A percentile compares a stretch with the other conserved stretches of the same genome.
Evolutionary conservation across 768 basidiomycete genomes (phyloP).

Genomic region (Podaxis sp.): DNA sequence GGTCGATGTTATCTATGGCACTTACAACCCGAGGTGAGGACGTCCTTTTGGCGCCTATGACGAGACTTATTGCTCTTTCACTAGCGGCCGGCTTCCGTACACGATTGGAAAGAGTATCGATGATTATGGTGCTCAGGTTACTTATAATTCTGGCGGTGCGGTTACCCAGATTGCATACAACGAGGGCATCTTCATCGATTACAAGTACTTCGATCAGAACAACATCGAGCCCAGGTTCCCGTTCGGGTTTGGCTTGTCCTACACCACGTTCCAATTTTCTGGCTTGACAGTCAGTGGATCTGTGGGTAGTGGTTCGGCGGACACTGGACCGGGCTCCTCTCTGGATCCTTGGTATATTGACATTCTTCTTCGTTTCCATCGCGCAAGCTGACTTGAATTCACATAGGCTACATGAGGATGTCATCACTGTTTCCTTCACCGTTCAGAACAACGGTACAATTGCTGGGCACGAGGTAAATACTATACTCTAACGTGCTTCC

Average conservation of each 20-base stretch:
- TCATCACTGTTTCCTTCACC: conserved; percentile 48
- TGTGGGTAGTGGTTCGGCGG: conserved; percentile 36
- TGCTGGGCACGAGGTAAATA: conserved; percentile 49
- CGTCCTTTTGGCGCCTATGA: neutral
- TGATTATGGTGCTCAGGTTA: conserved; percentile 57
- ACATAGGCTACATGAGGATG: conserved; percentile 47
- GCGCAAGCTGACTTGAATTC: neutral
- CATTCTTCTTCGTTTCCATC: neutral
- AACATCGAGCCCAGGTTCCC: conserved; percentile 44
- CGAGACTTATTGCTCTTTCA: neutral
- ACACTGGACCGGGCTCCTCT: conserved; percentile 44
- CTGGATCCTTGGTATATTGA: conserved; percentile 42
- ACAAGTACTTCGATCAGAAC: conserved; percentile 50
- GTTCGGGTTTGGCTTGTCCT: conserved; percentile 50
- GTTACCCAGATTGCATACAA: conserved; percentile 50
- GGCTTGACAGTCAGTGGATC: conserved; percentile 37
- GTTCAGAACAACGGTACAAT: conserved; percentile 49
- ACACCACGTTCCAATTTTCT: conserved; percentile 53
- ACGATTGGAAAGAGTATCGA: conserved; percentile 48
- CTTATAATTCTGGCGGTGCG: conserved; percentile 28
- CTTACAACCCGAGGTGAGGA: conserved; percentile 51
- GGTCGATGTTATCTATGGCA: conserved; percentile 55
- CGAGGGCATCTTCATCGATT: conserved; percentile 56
- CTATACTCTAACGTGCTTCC: neutral
- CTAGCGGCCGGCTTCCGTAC: conserved; percentile 40